Percentiles rank a stretch among this genome's conserved stretches.
Conservation (phyloP, 768 basidiomycete genomes). For the Phlebiopsis flavidoalba region DNA sequence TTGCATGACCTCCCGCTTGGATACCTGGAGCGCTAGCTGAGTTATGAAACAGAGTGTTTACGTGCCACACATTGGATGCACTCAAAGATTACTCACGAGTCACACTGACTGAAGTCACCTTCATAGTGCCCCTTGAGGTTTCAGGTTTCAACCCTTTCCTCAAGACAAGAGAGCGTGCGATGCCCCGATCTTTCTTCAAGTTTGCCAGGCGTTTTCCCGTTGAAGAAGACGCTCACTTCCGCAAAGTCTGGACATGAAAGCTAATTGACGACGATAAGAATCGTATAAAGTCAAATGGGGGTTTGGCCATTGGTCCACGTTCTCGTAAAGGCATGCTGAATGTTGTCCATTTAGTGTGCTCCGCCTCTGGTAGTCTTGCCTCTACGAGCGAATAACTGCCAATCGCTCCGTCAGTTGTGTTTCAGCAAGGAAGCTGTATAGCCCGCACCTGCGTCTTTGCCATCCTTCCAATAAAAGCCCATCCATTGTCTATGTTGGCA, state of each 20-base stretch:
- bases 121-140: constrained; percentile 64
- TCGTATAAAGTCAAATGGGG: constrained; percentile 80
- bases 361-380: constrained; percentile 51
- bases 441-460: constrained; percentile 72
- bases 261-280: constrained; percentile 89
- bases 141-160: constrained; percentile 51
- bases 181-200: constrained; percentile 57
- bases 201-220: constrained; percentile 68
- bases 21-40: constrained; percentile 75
- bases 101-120: constrained; percentile 53
- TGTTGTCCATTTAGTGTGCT: constrained; percentile 63
- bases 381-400: constrained; percentile 78
- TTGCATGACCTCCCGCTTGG: constrained; percentile 73
- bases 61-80: not conserved
- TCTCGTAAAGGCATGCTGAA: constrained; percentile 90
- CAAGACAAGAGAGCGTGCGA: constrained; percentile 44
- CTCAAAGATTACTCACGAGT: constrained; percentile 44
- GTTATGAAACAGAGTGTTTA: not conserved
- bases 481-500: constrained; percentile 68
- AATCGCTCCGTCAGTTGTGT: not conserved
- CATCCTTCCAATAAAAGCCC: constrained; percentile 95
- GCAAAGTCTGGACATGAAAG: constrained; percentile 83
- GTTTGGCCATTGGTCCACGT: constrained; percentile 68
- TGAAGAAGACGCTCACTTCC: constrained; percentile 76
- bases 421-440: not conserved